Conservation (phyloP, 2,329 filamentous ascomycete species). For the Verticillium zaregamsianum region DNA sequence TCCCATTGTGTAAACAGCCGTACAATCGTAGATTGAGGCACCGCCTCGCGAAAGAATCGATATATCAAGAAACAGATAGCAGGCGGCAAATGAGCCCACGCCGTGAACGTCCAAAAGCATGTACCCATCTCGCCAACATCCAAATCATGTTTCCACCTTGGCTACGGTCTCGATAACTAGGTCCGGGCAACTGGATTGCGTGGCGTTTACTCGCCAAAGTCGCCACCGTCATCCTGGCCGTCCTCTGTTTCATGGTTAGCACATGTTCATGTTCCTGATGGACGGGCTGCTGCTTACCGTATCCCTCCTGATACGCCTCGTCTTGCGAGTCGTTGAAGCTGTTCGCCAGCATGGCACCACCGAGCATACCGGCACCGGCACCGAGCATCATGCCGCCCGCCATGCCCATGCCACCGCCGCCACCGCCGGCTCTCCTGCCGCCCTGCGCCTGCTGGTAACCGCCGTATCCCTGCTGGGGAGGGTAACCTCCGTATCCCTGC, state of each 20-base stretch:
- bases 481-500: slow-evolving; percentile 17
- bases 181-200: slow-evolving; percentile 15
- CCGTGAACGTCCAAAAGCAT: background rate
- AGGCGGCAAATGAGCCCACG: background rate
- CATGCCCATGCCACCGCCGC: slow-evolving; percentile 47
- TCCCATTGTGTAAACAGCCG: background rate
- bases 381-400: slow-evolving; percentile 73
- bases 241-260: slow-evolving; percentile 17
- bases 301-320: slow-evolving; percentile 48
- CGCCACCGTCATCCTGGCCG: slow-evolving; percentile 26
- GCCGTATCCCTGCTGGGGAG: slow-evolving; percentile 23
- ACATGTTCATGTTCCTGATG: background rate
- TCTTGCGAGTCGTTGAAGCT: slow-evolving; percentile 61
- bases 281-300: slow-evolving; percentile 6
- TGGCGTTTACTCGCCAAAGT: slow-evolving; percentile 21
- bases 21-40: background rate
- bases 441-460: slow-evolving; percentile 34
- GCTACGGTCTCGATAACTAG: background rate
- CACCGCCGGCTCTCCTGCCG: slow-evolving; percentile 28
- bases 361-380: slow-evolving; percentile 75
- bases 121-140: background rate
- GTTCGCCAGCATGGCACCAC: slow-evolving; percentile 67
- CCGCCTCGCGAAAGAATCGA: background rate
- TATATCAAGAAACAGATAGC: background rate
- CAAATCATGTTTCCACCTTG: background rate